phyloP scores from a whole-genome alignment of 148 eudicot species.

The Gaultheria prostrata region DNA sequence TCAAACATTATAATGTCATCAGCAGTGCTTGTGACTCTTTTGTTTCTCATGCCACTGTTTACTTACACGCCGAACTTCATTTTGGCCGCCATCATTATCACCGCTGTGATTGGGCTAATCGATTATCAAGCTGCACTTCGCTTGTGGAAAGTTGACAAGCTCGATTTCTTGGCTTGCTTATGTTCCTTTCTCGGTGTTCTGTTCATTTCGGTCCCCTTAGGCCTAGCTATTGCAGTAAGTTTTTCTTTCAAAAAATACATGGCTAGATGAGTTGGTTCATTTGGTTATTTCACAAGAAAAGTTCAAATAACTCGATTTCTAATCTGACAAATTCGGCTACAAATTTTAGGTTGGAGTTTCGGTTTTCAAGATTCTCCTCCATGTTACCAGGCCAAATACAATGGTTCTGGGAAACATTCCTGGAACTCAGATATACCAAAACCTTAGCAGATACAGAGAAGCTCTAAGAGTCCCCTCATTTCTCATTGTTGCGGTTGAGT shows the following conservation, averaged over 20 bases:
- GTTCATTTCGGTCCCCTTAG: constrained; percentile 80
- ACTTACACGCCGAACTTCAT: constrained; percentile 71
- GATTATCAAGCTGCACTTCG: constrained; percentile 63
- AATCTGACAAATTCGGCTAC: not conserved
- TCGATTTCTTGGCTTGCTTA: constrained; percentile 73
- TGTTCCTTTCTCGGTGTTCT: constrained; percentile 87
- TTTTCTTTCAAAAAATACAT: not conserved
- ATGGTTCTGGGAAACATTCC: constrained; percentile 66
- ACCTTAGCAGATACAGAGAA: constrained; percentile 60
- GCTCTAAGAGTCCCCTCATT: constrained; percentile 73
- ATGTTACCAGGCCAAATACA: constrained; percentile 90
- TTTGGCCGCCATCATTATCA: constrained; percentile 74
- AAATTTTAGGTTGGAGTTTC: constrained; percentile 75
- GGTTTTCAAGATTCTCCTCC: constrained; percentile 80
- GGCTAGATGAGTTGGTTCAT: not conserved
- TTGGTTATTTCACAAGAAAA: not conserved
- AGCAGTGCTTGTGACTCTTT: constrained; percentile 65
- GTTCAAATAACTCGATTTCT: not conserved
- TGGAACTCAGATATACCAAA: constrained; percentile 77
- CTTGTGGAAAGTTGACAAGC: constrained; percentile 82
- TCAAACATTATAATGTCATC: constrained; percentile 89
- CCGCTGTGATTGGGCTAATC: constrained; percentile 82
- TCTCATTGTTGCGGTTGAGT: constrained; percentile 77
- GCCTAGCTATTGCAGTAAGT: constrained; percentile 88
- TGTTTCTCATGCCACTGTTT: constrained; percentile 81